These are phyloP conservation scores for Ceratocystis lukuohia DNA, from an alignment of 2,329 filamentous ascomycete genomes.

Conservation along the genomic window DNA sequence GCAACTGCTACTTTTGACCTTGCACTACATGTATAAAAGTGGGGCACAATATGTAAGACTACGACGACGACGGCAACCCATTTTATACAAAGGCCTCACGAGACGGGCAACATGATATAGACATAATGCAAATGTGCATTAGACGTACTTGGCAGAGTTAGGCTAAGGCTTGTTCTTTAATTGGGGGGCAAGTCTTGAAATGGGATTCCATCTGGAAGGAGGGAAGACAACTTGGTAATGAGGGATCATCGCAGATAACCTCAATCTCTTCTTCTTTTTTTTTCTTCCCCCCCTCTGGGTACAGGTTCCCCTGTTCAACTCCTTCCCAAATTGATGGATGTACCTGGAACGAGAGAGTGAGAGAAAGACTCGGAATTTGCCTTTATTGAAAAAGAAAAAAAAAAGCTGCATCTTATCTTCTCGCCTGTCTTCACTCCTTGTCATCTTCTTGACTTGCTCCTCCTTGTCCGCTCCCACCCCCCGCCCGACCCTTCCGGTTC, in stretches of 20 bases:
- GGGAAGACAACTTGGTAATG: not conserved
- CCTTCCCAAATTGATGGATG: not conserved
- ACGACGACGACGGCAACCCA: not conserved
- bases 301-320: not conserved
- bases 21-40: not conserved
- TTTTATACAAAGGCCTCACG: not conserved
- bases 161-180: too few species aligned
- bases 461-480: not conserved
- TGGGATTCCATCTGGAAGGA: not conserved
- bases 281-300: not conserved
- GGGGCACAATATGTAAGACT: not conserved
- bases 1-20: too few species aligned
- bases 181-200: not conserved
- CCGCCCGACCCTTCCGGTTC: too few species aligned
- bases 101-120: not conserved
- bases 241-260: not conserved
- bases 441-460: not conserved
- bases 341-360: too few species aligned
- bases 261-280: not conserved
- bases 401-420: conserved; percentile 3
- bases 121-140: too few species aligned
- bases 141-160: too few species aligned
- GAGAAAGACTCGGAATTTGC: not conserved
- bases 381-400: not conserved
- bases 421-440: not conserved